Conservation (phyloP, 2,329 filamentous ascomycete genomes). For the Tricladium varicosporioides region DNA sequence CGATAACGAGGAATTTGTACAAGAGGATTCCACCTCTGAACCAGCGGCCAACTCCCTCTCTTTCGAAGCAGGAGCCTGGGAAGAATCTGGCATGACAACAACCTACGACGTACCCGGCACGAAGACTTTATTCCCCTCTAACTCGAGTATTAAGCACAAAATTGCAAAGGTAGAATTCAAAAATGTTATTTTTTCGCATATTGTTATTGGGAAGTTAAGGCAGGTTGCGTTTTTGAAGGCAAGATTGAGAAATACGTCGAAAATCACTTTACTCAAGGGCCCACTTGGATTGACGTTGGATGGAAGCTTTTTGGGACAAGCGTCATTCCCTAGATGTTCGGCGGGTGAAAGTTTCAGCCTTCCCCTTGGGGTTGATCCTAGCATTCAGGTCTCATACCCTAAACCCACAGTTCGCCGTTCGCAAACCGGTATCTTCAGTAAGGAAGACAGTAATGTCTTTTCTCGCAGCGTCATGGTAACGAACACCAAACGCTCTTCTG, state of each 20-base stretch:
- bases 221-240: conserved; percentile 59
- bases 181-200: conserved; percentile 53
- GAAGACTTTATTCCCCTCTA: conserved; percentile 54
- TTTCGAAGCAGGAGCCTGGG: conserved; percentile 53
- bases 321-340: conserved; percentile 52
- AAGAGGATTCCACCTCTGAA: neutral
- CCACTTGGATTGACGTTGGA: conserved; percentile 60
- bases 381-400: conserved; percentile 53
- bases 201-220: conserved; percentile 59
- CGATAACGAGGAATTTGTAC: neutral
- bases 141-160: conserved; percentile 54
- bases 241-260: conserved; percentile 53
- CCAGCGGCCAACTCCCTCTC: conserved; percentile 29
- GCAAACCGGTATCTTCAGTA: conserved; percentile 51
- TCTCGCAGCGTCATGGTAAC: conserved; percentile 47
- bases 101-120: conserved; percentile 59
- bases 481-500: conserved; percentile 46
- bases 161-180: conserved; percentile 54
- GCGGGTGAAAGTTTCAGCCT: conserved; percentile 53
- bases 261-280: conserved; percentile 54
- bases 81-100: conserved; percentile 56
- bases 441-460: conserved; percentile 52
- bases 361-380: conserved; percentile 58
- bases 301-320: conserved; percentile 58
- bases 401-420: conserved; percentile 53